These are phyloP conservation scores for Russula lepida DNA, from an alignment of 768 basidiomycete species.

Conservation along the genomic window DNA sequence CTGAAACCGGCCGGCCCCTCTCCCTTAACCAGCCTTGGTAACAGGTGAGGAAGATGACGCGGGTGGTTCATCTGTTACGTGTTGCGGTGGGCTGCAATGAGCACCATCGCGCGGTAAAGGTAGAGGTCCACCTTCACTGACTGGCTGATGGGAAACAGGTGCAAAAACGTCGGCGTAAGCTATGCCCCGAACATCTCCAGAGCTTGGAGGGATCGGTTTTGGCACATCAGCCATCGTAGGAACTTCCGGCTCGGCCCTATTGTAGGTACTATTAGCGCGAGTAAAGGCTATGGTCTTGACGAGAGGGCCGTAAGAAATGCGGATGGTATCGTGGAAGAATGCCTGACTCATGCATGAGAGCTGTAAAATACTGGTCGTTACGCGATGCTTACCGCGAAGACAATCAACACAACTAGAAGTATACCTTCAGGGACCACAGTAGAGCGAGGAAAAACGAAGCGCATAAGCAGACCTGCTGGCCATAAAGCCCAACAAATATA, in stretches of 20 bases:
- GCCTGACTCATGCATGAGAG: constrained; percentile 34
- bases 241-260: neutral
- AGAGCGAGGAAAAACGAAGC: constrained; percentile 86
- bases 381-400: constrained; percentile 55
- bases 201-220: neutral
- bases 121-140: neutral
- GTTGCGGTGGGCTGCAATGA: neutral
- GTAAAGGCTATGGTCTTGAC: constrained; percentile 66
- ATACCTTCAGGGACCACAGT: constrained; percentile 66
- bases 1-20: constrained; percentile 51
- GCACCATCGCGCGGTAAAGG: neutral
- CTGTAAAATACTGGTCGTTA: neutral
- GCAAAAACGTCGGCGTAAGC: constrained; percentile 2
- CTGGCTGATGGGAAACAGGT: neutral
- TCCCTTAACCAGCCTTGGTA: constrained; percentile 24
- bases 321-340: constrained; percentile 66
- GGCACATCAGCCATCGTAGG: neutral
- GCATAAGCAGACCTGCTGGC: constrained; percentile 77
- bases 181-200: neutral
- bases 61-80: too few relatives aligned
- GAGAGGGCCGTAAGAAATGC: constrained; percentile 75
- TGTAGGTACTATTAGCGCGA: constrained; percentile 61
- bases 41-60: constrained; percentile 11
- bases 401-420: constrained; percentile 78
- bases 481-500: constrained; percentile 87